Evolutionary conservation across 257 asterid genomes (phyloP).

Genomic region (Capsicum baccatum): DNA sequence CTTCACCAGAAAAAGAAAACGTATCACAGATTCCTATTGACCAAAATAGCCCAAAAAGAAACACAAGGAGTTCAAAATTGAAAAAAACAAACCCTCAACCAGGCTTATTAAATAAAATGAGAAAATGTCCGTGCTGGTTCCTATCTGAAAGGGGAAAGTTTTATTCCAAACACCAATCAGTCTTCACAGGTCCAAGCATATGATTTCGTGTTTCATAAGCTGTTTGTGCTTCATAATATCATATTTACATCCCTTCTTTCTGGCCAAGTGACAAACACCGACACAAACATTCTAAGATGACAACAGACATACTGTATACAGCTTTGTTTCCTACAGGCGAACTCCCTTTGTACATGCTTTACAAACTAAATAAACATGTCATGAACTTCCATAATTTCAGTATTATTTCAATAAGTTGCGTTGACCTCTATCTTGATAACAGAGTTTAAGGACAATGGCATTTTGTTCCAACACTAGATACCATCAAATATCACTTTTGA

Average conservation of each 20-base stretch:
- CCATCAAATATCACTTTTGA: neutral
- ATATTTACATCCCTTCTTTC: no score
- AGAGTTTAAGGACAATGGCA: neutral
- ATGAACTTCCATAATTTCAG: neutral
- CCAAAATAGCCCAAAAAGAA: neutral
- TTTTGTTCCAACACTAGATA: neutral
- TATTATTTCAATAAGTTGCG: neutral
- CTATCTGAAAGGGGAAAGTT: conserved; percentile 12
- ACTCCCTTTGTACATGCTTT: no score
- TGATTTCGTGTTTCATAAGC: neutral
- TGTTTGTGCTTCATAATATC: neutral
- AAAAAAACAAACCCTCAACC: neutral
- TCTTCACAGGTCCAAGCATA: neutral
- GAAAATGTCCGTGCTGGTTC: conserved; percentile 2
- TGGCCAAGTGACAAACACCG: no score
- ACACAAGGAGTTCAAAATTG: conserved; percentile 14
- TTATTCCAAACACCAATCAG: neutral
- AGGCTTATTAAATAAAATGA: neutral
- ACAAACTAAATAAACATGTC: no score
- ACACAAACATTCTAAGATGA: no score
- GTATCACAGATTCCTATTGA: neutral
- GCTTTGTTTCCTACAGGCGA: no score
- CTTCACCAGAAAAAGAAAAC: conserved; percentile 14
- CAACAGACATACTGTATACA: no score
- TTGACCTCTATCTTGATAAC: neutral